Conservation (phyloP, 2,329 filamentous ascomycete species). For the Fusarium pseudonygamai region DNA sequence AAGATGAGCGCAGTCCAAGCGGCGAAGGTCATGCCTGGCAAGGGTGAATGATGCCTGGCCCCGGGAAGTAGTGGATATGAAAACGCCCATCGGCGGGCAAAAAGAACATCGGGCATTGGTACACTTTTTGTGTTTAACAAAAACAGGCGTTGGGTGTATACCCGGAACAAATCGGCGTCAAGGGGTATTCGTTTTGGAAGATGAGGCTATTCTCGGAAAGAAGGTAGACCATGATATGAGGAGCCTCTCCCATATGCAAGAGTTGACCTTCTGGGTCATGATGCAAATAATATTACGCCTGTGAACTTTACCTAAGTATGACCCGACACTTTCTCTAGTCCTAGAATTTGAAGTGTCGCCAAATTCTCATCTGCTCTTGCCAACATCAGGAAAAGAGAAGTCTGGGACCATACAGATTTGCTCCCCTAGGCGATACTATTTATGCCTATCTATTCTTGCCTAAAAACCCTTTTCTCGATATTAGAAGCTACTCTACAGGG, state of each 20-base stretch:
- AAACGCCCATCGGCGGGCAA: background rate
- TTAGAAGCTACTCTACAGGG: background rate
- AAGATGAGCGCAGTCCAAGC: conserved; percentile 98
- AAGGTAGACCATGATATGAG: background rate
- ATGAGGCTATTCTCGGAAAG: background rate
- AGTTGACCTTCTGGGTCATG: background rate
- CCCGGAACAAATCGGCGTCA: conserved; percentile 33
- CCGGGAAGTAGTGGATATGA: background rate
- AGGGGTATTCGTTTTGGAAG: background rate
- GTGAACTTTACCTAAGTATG: background rate
- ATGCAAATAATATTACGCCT: background rate
- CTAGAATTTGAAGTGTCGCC: background rate
- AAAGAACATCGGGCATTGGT: background rate
- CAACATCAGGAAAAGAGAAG: background rate
- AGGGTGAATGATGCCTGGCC: conserved; percentile 56
- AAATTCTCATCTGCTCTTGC: background rate
- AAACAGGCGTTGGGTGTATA: conserved; percentile 40
- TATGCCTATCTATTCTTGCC: background rate
- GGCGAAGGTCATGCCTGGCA: conserved; percentile 80
- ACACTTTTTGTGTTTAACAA: conserved; percentile 4
- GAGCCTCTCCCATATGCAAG: background rate
- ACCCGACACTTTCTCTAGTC: background rate
- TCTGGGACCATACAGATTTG: background rate
- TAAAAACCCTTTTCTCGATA: background rate
- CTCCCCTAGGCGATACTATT: background rate